These are phyloP conservation scores for Penicilliopsis zonata DNA, from an alignment of 495 filamentous ascomycete genomes.

Conservation along the genomic window DNA sequence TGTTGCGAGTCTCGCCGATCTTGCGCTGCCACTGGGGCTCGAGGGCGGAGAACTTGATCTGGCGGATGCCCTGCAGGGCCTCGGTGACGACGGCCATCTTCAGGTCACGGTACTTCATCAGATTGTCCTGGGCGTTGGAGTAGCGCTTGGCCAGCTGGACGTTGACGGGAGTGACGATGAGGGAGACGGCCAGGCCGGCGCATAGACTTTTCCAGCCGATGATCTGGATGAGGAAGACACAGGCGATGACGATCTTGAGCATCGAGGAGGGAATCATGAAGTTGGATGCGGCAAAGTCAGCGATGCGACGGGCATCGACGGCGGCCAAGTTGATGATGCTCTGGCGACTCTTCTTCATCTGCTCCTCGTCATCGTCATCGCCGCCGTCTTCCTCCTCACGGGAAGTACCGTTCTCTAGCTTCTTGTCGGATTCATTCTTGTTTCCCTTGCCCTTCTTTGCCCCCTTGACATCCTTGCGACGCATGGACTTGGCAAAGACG, in stretches of 20 bases:
- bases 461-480: slow-evolving; percentile 63
- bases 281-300: slow-evolving; percentile 56
- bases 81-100: slow-evolving; percentile 73
- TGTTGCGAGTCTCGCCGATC: slow-evolving; percentile 50
- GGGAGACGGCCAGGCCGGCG: slow-evolving; percentile 53
- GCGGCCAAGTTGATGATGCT: slow-evolving; percentile 70
- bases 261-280: slow-evolving; percentile 46
- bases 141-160: slow-evolving; percentile 57
- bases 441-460: slow-evolving; percentile 28
- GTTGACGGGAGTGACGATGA: slow-evolving; percentile 57
- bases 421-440: slow-evolving; percentile 3
- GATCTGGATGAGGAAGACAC: slow-evolving; percentile 51
- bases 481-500: slow-evolving; percentile 68
- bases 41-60: slow-evolving; percentile 82
- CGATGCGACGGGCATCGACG: slow-evolving; percentile 62
- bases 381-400: slow-evolving; percentile 13
- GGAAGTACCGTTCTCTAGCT: neutral
- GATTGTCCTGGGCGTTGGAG: slow-evolving; percentile 47
- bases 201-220: slow-evolving; percentile 63
- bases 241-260: slow-evolving; percentile 51
- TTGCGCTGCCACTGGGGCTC: slow-evolving; percentile 70
- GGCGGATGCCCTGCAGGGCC: slow-evolving; percentile 70
- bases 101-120: slow-evolving; percentile 72
- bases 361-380: slow-evolving; percentile 39
- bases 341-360: slow-evolving; percentile 54